Conservation (phyloP, 495 filamentous ascomycete genomes). For the Saxophila tyrrhenica region DNA sequence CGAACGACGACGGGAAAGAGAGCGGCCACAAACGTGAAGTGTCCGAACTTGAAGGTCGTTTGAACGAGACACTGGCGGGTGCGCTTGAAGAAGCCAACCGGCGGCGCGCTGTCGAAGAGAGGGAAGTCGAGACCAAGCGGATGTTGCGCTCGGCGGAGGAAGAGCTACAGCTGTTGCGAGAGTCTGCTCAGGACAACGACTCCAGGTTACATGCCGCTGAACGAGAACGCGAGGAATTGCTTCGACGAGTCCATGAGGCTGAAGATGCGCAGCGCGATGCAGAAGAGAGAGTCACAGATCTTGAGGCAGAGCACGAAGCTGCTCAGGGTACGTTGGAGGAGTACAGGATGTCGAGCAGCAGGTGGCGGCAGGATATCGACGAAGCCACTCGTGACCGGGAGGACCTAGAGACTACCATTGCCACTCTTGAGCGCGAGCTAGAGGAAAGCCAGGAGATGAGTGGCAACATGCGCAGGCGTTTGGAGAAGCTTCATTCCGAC, state of each 20-base stretch:
- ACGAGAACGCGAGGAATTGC: slow-evolving; percentile 39
- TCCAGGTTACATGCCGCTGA: slow-evolving; percentile 41
- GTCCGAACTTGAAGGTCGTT: slow-evolving; percentile 25
- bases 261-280: slow-evolving; percentile 10
- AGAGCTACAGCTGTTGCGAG: slow-evolving; percentile 53
- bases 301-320: slow-evolving; percentile 36
- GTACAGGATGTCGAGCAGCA: slow-evolving; percentile 45
- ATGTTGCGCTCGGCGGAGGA: slow-evolving; percentile 66
- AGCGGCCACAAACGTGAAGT: slow-evolving; percentile 36
- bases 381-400: slow-evolving; percentile 39
- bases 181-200: slow-evolving; percentile 56
- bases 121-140: slow-evolving; percentile 56
- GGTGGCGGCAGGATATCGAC: slow-evolving; percentile 46
- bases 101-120: slow-evolving; percentile 61
- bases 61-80: slow-evolving; percentile 35
- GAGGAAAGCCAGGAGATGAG: slow-evolving; percentile 73
- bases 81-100: slow-evolving; percentile 51
- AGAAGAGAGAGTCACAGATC: slow-evolving; percentile 7
- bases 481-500: slow-evolving; percentile 71
- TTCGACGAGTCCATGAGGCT: slow-evolving; percentile 7
- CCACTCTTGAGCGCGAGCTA: slow-evolving; percentile 59
- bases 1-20: slow-evolving; percentile 22
- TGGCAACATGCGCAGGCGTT: slow-evolving; percentile 65
- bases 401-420: slow-evolving; percentile 45
- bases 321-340: slow-evolving; percentile 51